Evolutionary conservation across 768 basidiomycete species (phyloP).

Genomic region (Saitozyma sp.): DNA sequence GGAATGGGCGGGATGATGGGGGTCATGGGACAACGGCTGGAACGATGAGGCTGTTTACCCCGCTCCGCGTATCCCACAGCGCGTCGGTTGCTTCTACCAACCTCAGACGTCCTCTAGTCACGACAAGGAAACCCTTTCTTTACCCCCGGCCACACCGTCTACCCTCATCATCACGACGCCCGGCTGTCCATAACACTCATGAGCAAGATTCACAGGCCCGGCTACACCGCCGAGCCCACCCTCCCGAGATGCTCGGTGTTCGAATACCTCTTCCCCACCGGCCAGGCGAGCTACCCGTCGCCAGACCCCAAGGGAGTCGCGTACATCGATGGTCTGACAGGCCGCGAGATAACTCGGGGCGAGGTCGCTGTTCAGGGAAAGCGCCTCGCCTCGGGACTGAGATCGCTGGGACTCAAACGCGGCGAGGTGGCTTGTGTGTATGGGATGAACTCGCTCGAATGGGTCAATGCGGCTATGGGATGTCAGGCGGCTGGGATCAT

Average conservation of each 20-base stretch:
- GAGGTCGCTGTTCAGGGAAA: slow-evolving; percentile 62
- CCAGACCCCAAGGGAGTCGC: slow-evolving; percentile 56
- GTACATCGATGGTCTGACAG: slow-evolving; percentile 68
- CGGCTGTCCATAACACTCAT: too few species aligned
- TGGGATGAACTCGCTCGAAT: slow-evolving; percentile 64
- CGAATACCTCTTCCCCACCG: slow-evolving; percentile 39
- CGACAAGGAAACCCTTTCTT: too few species aligned
- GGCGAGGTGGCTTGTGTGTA: slow-evolving; percentile 67
- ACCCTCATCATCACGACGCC: too few species aligned
- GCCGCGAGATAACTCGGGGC: slow-evolving; percentile 61
- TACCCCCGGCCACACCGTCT: too few species aligned
- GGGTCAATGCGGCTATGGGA: slow-evolving; percentile 57
- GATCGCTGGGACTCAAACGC: slow-evolving; percentile 53
- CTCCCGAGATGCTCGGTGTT: slow-evolving; percentile 32
- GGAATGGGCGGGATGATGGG: too few species aligned
- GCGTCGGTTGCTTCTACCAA: too few species aligned
- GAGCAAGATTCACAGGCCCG: too few species aligned
- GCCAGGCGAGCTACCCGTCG: slow-evolving; percentile 12
- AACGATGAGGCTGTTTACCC: too few species aligned
- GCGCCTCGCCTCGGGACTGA: slow-evolving; percentile 63
- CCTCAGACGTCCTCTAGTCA: too few species aligned
- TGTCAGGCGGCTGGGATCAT: slow-evolving; percentile 65
- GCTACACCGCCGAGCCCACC: slow-evolving; percentile 9
- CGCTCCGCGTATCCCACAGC: too few species aligned
- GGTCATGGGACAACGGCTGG: too few species aligned